Base-by-base conservation (phyloP, 179 eudicot genomes). In the Camellia oleifera region DNA sequence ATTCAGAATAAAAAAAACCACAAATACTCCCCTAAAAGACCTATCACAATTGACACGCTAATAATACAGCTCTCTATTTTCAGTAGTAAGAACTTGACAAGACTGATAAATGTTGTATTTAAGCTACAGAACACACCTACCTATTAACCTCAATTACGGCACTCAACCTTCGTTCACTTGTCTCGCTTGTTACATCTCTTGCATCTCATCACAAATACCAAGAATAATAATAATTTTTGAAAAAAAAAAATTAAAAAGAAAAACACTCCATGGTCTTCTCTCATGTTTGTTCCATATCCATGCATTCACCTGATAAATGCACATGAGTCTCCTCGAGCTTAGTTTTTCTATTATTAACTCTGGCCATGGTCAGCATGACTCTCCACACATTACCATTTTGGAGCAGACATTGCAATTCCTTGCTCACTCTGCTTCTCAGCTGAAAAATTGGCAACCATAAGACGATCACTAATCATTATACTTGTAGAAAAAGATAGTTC, bases 121-220 rank as follows among this genome's bases (percentile, higher is more conserved):
- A 63, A 45, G 44, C 11, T 9, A 64, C 13, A 69, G 13, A 15
- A 26, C 13, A 77, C 50, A 23, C 62, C 40, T 32, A 9, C 72
- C 72, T 64, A 13, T 32, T 66, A 64, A 8, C 18, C 79, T 18
- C 64, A 50, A 67, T 17, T 14, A 52, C 61, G 11, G 23, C 66
- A 15, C 23, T 56, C 48, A 11, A 66, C 26, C 52, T 9, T 57
- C 81, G 61, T 52, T 71, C 42, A 14, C 46, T 73, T 52, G 6
- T 53, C 18, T n/a, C 14, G 14, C 26, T 8, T 20, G 50, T 65
- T 74, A 74, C 74, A 20, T 8, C 56, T 80, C 70, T 53, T 54
- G 56, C 67, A 74, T 65, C 73, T 65, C 78, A 66, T 52, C 40
- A 54, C 78, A 80, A 53, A 52, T 10, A 73, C 52, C 81, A 42